Conservation (phyloP, 2,329 filamentous ascomycete genomes). For the Aureobasidium sp. region DNA sequence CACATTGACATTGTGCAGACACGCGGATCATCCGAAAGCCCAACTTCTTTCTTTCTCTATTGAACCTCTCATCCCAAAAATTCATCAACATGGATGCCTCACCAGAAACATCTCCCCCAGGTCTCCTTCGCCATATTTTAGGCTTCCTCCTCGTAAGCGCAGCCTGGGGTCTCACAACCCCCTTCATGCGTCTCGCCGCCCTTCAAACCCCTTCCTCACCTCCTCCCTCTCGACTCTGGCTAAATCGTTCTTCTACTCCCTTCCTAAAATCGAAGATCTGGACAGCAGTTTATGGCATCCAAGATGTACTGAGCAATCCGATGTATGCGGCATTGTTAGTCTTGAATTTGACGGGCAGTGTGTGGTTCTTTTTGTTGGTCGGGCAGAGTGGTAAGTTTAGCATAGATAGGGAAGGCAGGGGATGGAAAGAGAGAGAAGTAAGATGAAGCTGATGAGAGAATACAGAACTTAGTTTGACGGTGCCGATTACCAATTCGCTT, state of each 20-base stretch:
- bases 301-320: constrained; percentile 73
- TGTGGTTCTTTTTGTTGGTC: constrained; percentile 95
- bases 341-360: constrained; percentile 82
- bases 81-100: constrained; percentile 27
- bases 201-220: constrained; percentile 48
- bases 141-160: not conserved
- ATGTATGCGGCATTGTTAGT: constrained; percentile 78
- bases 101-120: constrained; percentile 21
- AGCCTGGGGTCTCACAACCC: constrained; percentile 64
- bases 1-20: no score
- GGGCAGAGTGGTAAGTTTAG: constrained; percentile 71
- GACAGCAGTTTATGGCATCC: constrained; percentile 63
- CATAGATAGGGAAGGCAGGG: not conserved
- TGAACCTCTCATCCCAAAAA: no score
- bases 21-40: no score
- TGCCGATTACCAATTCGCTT: constrained; percentile 88
- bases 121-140: not conserved
- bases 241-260: constrained; percentile 40
- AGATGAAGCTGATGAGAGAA: not conserved
- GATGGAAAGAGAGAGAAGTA: not conserved
- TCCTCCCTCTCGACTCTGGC: constrained; percentile 42
- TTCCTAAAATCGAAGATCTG: constrained; percentile 58
- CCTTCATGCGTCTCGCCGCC: constrained; percentile 82
- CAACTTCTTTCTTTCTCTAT: no score
- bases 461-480: constrained; percentile 80